A percentile compares a stretch with the other conserved stretches of the same genome.
Evolutionary conservation across 2,329 filamentous ascomycete species (phyloP).

Genomic region (Aspergillus calidoustus): DNA sequence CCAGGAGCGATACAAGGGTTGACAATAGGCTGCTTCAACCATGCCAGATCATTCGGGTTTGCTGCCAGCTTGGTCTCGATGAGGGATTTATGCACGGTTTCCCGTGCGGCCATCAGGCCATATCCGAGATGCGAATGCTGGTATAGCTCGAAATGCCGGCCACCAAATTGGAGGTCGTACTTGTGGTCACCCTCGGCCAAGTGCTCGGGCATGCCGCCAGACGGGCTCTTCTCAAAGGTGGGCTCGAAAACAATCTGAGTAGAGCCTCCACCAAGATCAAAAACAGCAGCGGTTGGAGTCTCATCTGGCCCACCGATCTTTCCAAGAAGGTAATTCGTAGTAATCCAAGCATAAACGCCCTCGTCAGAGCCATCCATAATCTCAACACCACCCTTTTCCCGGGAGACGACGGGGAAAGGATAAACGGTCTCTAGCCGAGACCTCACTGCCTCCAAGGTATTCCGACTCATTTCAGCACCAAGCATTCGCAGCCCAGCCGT

Average conservation of each 20-base stretch:
- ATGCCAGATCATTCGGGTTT: slow-evolving; percentile 64
- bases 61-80: slow-evolving; percentile 71
- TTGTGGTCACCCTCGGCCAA: slow-evolving; percentile 93
- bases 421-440: slow-evolving; percentile 82
- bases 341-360: slow-evolving; percentile 99
- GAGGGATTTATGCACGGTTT: slow-evolving; percentile 78
- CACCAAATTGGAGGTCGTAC: slow-evolving; percentile 88
- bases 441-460: slow-evolving; percentile 85
- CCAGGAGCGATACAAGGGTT: slow-evolving; percentile 89
- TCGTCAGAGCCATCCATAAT: slow-evolving; percentile 99
- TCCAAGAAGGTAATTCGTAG: slow-evolving; percentile 95
- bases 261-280: slow-evolving; percentile 94
- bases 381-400: slow-evolving; percentile 82
- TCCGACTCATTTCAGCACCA: slow-evolving; percentile 77
- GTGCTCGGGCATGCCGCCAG: slow-evolving; percentile 82
- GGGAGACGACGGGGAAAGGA: slow-evolving; percentile 90
- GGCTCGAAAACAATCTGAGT: slow-evolving; percentile 99
- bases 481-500: slow-evolving; percentile 91
- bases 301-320: slow-evolving; percentile 95
- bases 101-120: slow-evolving; percentile 91
- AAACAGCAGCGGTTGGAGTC: slow-evolving; percentile 88
- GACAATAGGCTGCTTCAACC: slow-evolving; percentile 71
- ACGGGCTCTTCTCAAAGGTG: slow-evolving; percentile 74
- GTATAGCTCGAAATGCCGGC: slow-evolving; percentile 88
- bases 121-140: slow-evolving; percentile 98